Base-by-base conservation (phyloP, 1,284 basidiomycete genomes). In the Mycosarcoma mackinlayi region DNA sequence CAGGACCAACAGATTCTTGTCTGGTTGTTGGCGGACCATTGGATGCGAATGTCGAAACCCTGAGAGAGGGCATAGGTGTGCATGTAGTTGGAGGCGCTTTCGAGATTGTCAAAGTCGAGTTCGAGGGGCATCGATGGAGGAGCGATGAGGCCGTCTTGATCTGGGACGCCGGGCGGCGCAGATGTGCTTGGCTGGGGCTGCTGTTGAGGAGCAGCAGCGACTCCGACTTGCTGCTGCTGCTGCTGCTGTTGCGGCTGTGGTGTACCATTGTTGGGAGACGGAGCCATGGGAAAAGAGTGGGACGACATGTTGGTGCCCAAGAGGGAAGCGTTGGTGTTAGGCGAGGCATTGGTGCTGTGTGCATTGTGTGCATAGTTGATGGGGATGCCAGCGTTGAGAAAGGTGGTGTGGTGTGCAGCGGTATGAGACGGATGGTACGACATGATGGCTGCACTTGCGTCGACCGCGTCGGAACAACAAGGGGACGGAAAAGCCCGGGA, bases 11-110 rank as follows among this genome's bases (percentile, higher is more conserved):
- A 71, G 34, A 71, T 71, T 18, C 68, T 58, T 1, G 68, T 71
- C 44, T 71, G 68, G 45, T 71, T 66, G 59, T 71, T 71, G 59
- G 68, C 62, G n/a, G 68, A 71, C 68, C 68, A 71, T 39, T 71
- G 68, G 37, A 71, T 71, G 38, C 68, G 68, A 23, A 71, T 71
- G 51, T 71, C 68, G 23, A 71, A 71, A n/a, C 68, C 68, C 34
- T 71, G 68, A 8, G 68, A 71, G 54, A 66, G 59, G 2, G 68
- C 68, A 21, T 71, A 71, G 34, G 63, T 71, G 51, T 71, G 68
- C 58, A 71, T 71, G 68, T 71, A 71, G 55, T 66, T 71, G 47
- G 62, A 66, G 23, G 68, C 68, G 33, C 51, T 59, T 33, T 71
- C 68, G 44, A 71, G 68, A 13, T 66, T 71, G 55, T 71, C 68